These are phyloP conservation scores for Articulospora tetracladia DNA, from an alignment of 495 filamentous ascomycete genomes.

Conservation along the genomic window DNA sequence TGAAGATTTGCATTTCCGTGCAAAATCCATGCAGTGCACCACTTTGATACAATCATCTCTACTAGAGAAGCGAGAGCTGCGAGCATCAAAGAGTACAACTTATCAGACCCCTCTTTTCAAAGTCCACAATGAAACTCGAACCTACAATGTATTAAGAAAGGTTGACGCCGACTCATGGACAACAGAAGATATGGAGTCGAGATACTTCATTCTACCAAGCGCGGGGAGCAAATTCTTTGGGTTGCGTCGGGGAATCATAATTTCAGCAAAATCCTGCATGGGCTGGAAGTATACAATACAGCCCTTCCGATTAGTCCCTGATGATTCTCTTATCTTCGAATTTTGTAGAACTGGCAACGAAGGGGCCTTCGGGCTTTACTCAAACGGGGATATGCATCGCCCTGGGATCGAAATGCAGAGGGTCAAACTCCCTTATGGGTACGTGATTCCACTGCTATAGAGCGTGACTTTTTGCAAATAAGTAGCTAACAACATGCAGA, in stretches of 20 bases:
- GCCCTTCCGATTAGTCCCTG: slow-evolving; percentile 3
- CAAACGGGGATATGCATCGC: slow-evolving; percentile 18
- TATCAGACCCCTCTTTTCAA: background rate
- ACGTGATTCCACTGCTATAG: background rate
- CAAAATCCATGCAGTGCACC: too few relatives aligned
- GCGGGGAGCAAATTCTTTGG: background rate
- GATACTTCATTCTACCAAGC: background rate
- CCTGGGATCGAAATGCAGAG: slow-evolving; percentile 10
- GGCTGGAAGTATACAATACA: slow-evolving; percentile 11
- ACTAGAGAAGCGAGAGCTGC: background rate
- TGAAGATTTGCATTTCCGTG: too few relatives aligned
- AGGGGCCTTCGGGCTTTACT: slow-evolving; percentile 15
- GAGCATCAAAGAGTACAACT: background rate
- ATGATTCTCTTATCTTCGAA: slow-evolving; percentile 20
- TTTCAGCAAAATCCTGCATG: background rate
- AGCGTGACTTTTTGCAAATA: background rate
- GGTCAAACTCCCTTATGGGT: slow-evolving; percentile 13
- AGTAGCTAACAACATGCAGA: background rate
- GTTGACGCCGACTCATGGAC: background rate
- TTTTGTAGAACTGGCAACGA: slow-evolving; percentile 23
- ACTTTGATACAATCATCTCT: background rate
- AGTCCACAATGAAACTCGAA: background rate
- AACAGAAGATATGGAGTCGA: background rate
- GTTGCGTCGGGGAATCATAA: background rate
- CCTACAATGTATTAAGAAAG: background rate